Percentiles rank a stretch among this genome's conserved stretches.
These are phyloP conservation scores for Solanum sejunctum DNA, from an alignment of 257 asterid species.

Conservation along the genomic window DNA sequence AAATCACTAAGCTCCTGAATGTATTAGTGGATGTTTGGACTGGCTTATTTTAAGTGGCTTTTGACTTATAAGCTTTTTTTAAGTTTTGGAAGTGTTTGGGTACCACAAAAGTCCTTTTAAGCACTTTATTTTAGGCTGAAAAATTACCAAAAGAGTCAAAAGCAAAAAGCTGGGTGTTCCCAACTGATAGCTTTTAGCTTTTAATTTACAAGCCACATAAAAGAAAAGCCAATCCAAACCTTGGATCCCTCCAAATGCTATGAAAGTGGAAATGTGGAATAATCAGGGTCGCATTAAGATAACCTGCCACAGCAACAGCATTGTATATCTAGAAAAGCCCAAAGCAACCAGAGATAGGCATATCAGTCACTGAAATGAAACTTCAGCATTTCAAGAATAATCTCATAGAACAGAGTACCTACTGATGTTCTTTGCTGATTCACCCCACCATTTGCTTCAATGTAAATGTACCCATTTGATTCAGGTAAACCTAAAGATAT, in stretches of 20 bases:
- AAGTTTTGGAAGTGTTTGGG: too few relatives aligned
- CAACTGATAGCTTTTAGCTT: too few relatives aligned
- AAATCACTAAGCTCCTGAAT: neutral
- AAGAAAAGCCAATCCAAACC: slow-evolving; percentile 16
- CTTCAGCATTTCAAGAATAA: neutral
- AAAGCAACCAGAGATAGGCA: neutral
- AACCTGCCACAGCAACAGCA: slow-evolving; percentile 99
- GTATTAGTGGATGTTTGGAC: neutral
- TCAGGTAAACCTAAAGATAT: slow-evolving; percentile 29
- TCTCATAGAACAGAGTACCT: slow-evolving; percentile 2
- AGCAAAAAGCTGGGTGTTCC: too few relatives aligned
- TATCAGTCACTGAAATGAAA: neutral
- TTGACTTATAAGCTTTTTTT: too few relatives aligned
- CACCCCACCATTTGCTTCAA: slow-evolving; percentile 94
- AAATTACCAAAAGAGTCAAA: too few relatives aligned
- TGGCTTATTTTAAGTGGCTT: too few relatives aligned
- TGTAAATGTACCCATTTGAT: slow-evolving; percentile 38
- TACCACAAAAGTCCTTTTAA: too few relatives aligned
- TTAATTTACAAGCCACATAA: too few relatives aligned
- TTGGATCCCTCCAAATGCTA: slow-evolving; percentile 98
- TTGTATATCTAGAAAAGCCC: slow-evolving; percentile 81
- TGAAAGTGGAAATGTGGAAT: slow-evolving; percentile 92
- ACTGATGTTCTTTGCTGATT: slow-evolving; percentile 98
- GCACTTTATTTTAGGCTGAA: too few relatives aligned
- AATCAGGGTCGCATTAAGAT: slow-evolving; percentile 87